phyloP scores from a whole-genome alignment of 441 rosid species.

The Omphalea diandra region DNA sequence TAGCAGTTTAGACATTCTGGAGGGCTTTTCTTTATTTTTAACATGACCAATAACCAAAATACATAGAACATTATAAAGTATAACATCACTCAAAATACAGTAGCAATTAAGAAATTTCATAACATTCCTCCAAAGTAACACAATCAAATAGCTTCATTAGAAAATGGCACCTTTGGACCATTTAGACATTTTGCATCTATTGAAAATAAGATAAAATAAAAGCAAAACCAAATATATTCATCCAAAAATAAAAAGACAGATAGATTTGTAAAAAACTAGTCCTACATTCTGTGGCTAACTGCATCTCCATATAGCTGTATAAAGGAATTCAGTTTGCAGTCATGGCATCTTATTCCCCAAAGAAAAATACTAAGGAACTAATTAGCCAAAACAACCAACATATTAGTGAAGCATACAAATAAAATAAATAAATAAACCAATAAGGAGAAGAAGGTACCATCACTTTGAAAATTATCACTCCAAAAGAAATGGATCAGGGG shows the following conservation, averaged over 20 bases:
- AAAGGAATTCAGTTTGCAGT: slow-evolving; percentile 5
- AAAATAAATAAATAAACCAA: background rate
- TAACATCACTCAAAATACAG: background rate
- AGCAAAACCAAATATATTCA: background rate
- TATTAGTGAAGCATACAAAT: background rate
- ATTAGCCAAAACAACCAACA: background rate
- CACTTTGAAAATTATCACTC: background rate
- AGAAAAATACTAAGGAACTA: slow-evolving; percentile 3
- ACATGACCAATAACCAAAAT: background rate
- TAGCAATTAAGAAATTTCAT: background rate
- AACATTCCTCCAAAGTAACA: background rate
- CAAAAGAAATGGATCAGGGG: background rate
- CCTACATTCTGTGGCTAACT: background rate
- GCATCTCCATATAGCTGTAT: background rate
- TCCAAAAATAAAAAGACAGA: slow-evolving; percentile 4
- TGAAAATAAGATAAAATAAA: too few relatives aligned
- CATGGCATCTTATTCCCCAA: background rate
- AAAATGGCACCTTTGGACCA: background rate
- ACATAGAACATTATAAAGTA: background rate
- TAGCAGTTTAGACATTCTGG: slow-evolving; percentile 3
- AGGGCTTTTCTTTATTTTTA: background rate
- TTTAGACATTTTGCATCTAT: background rate
- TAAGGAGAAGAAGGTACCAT: background rate
- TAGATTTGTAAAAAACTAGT: background rate
- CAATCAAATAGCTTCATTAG: background rate